Evolutionary conservation across 2,329 filamentous ascomycete genomes (phyloP), one percentile per base, ranked within the genome.

Genomic region (Elsinoe fawcettii): DNA sequence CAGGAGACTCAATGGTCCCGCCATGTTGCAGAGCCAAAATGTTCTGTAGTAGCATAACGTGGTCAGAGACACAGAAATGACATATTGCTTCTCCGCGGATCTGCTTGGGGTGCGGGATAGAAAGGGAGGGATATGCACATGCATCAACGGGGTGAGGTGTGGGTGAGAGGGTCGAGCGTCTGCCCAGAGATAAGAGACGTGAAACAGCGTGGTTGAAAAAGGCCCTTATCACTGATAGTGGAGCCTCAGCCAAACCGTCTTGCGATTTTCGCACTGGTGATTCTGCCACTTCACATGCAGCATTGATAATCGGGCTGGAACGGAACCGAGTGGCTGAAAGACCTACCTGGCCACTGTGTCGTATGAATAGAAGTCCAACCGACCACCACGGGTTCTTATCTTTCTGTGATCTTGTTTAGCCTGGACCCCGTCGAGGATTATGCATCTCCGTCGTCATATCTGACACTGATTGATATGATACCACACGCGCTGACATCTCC

Each of bases 51-150:
- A 20, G 34, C 30, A 53, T 53, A 22, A 34, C 16, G 32, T 20
- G 30, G 16, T 36, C 9, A 20, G 23, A 7, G 49, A 39, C 34
- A 53, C 16, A 18, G 25, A 37, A 32, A 34, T 51, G 46, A 39
- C 32, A 30, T 53, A 39, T 25, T 53, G 49, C 49, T 53, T 53
- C 49, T 53, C 49, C 49, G 49, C 49, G 49, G 49, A 53, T 53
- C 49, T 34, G 16, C 49, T 37, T 18, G 9, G 11, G 16, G 23
- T 11, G 22, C 5, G 49, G 20, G 20, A 5, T 8, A 12, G 22
- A 30, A 23, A 12, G 25, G 49, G 9, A n/a, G 49, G 20, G 32
- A 39, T 25, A 25, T 53, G 49, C 32, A 37, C 20, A 22, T 53
- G 49, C 49, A 39, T 37, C 49, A 20, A 39, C 20, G 20, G 49